These are phyloP conservation scores for Litchi chinensis DNA, from an alignment of 345 rosid species.

Conservation along the genomic window DNA sequence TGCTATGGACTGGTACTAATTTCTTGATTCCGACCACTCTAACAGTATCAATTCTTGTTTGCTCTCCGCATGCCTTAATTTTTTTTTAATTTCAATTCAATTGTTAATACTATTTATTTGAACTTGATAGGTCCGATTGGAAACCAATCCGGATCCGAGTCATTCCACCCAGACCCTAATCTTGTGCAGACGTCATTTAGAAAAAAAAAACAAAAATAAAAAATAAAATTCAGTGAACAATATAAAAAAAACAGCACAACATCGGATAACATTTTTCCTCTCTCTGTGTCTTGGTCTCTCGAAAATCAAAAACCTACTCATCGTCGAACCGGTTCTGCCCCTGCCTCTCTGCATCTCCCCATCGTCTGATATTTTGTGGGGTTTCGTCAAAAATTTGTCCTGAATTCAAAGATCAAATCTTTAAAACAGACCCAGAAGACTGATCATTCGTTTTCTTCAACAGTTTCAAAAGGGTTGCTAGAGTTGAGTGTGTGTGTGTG, in stretches of 20 bases:
- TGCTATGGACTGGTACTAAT: too few relatives aligned
- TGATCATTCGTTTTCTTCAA: not conserved
- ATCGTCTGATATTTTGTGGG: not conserved
- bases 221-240: not conserved
- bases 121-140: too few relatives aligned
- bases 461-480: not conserved
- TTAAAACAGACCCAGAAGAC: not conserved
- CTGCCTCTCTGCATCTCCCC: not conserved
- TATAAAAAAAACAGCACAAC: constrained; percentile 12
- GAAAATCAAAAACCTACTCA: constrained; percentile 12
- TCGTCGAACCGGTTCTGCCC: not conserved
- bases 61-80: too few relatives aligned
- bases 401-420: not conserved
- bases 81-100: too few relatives aligned
- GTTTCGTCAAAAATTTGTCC: constrained; percentile 3
- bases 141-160: too few relatives aligned
- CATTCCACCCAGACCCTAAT: too few relatives aligned
- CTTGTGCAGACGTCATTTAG: not conserved
- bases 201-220: not conserved
- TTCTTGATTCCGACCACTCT: too few relatives aligned
- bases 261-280: not conserved
- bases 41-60: too few relatives aligned
- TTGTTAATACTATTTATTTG: too few relatives aligned
- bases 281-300: not conserved
- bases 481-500: not conserved